Evolutionary conservation across 2,329 filamentous ascomycete genomes (phyloP).

Genomic region (Aspergillus japonicus): DNA sequence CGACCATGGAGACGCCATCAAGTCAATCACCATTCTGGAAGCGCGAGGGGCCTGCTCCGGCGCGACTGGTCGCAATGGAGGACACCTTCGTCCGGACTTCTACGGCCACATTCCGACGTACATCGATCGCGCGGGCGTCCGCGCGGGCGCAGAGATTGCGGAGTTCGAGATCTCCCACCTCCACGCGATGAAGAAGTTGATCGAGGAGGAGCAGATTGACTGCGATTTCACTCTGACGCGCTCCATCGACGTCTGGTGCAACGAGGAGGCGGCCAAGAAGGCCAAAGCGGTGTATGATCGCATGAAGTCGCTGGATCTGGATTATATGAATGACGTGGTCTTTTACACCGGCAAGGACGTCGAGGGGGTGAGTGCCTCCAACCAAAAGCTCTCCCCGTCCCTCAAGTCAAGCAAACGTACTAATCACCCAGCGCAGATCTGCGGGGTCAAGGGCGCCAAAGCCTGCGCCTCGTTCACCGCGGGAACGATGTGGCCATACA

Average conservation of each 20-base stretch:
- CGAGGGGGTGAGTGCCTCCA: slow-evolving; percentile 27
- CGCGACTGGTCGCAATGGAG: slow-evolving; percentile 46
- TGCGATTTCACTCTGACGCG: slow-evolving; percentile 44
- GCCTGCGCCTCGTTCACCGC: slow-evolving; percentile 35
- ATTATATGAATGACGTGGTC: slow-evolving; percentile 32
- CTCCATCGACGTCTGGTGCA: slow-evolving; percentile 41
- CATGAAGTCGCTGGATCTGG: slow-evolving; percentile 26
- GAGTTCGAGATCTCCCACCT: slow-evolving; percentile 44
- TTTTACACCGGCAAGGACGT: slow-evolving; percentile 26
- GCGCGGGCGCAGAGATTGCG: slow-evolving; percentile 38
- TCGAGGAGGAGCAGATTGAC: slow-evolving; percentile 44
- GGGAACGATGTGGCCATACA: slow-evolving; percentile 62
- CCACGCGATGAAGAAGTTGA: slow-evolving; percentile 38
- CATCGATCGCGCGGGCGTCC: slow-evolving; percentile 32
- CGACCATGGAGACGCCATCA: slow-evolving; percentile 10
- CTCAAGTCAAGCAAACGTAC: background rate
- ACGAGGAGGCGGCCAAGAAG: slow-evolving; percentile 29
- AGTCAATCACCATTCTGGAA: slow-evolving; percentile 38
- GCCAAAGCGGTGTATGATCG: slow-evolving; percentile 26
- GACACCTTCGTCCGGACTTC: slow-evolving; percentile 44
- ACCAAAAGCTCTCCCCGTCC: no score
- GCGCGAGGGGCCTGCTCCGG: slow-evolving; percentile 42
- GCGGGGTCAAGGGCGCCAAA: slow-evolving; percentile 40
- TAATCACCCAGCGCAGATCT: slow-evolving; percentile 24
- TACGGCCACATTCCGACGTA: slow-evolving; percentile 39